A percentile compares a stretch with the other conserved stretches of the same genome.
Conservation (phyloP, 1,139 yeast species). For the Geotrichum klebahnii region DNA sequence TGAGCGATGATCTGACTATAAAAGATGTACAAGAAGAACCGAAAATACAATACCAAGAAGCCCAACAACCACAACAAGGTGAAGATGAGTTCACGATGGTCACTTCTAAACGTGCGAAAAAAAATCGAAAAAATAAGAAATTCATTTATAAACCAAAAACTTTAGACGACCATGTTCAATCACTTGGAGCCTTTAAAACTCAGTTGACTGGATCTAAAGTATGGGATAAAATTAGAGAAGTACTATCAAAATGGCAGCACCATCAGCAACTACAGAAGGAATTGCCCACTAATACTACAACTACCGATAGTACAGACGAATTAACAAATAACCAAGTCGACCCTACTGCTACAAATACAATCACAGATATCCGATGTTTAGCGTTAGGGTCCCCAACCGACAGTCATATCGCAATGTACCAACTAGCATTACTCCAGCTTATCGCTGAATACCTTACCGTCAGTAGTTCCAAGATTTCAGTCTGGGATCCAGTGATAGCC, state of each 20-base stretch:
- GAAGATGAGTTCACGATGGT: not conserved
- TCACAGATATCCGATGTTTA: conserved; percentile 52
- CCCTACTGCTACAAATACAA: not conserved
- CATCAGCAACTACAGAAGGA: conserved; percentile 13
- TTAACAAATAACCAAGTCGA: not conserved
- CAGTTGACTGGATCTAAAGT: conserved; percentile 8
- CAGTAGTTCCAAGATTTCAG: conserved; percentile 38
- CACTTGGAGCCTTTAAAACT: conserved; percentile 22
- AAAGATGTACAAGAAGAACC: too few species aligned
- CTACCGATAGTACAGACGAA: too few species aligned
- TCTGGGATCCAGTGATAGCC: conserved; percentile 64
- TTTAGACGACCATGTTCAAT: conserved; percentile 26
- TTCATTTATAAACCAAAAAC: conserved; percentile 26
- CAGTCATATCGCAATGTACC: conserved; percentile 58
- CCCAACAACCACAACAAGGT: too few species aligned
- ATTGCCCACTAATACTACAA: too few species aligned
- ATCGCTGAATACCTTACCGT: conserved; percentile 37
- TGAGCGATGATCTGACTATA: too few species aligned
- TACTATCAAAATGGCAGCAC: conserved; percentile 8
- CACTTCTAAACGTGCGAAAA: not conserved
- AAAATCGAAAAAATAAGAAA: conserved; percentile 2
- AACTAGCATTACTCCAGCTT: conserved; percentile 53
- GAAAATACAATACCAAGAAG: too few species aligned
- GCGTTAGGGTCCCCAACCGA: conserved; percentile 68
- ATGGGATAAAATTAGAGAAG: not conserved